These are phyloP conservation scores for Paxillus involutus DNA, from an alignment of 768 basidiomycete genomes.

Conservation along the genomic window DNA sequence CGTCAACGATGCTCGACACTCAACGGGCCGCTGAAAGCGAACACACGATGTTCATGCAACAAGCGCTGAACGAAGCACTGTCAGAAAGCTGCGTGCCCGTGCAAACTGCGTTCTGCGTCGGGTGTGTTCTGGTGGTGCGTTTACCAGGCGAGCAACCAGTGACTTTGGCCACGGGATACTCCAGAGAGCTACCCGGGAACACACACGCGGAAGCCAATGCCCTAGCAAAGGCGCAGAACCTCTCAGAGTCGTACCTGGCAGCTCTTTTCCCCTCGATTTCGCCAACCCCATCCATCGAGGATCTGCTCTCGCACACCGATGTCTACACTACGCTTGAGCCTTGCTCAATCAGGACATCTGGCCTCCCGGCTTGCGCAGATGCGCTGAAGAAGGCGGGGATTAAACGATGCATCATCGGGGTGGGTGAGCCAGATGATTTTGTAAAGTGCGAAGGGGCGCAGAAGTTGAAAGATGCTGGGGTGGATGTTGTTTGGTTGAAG, in stretches of 20 bases:
- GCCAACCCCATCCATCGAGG: constrained; percentile 34
- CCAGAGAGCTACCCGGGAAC: constrained; percentile 89
- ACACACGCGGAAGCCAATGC: constrained; percentile 98
- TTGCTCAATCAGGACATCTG: constrained; percentile 87
- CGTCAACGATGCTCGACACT: constrained; percentile 1
- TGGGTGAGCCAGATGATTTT: constrained; percentile 90
- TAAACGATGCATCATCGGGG: constrained; percentile 82
- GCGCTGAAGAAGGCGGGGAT: constrained; percentile 74
- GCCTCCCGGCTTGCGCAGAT: constrained; percentile 82
- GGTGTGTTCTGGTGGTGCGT: constrained; percentile 67
- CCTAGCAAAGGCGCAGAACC: constrained; percentile 61
- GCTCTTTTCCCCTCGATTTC: constrained; percentile 39
- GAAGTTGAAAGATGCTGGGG: constrained; percentile 65
- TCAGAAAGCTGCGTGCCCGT: constrained; percentile 60
- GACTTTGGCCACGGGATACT: constrained; percentile 79
- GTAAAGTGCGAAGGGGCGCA: constrained; percentile 88
- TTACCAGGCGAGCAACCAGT: constrained; percentile 43
- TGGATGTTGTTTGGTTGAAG: constrained; percentile 73
- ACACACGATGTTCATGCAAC: constrained; percentile 48
- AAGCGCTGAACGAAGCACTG: constrained; percentile 68
- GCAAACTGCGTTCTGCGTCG: constrained; percentile 88
- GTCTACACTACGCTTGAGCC: constrained; percentile 97
- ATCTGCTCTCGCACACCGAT: constrained; percentile 59
- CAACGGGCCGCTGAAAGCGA: constrained; percentile 11
- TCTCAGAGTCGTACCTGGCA: constrained; percentile 45